A percentile compares a stretch with the other conserved stretches of the same genome.
Conservation (phyloP, 352 stramenopile species). For the Phytopythium cucurbitacearum region DNA sequence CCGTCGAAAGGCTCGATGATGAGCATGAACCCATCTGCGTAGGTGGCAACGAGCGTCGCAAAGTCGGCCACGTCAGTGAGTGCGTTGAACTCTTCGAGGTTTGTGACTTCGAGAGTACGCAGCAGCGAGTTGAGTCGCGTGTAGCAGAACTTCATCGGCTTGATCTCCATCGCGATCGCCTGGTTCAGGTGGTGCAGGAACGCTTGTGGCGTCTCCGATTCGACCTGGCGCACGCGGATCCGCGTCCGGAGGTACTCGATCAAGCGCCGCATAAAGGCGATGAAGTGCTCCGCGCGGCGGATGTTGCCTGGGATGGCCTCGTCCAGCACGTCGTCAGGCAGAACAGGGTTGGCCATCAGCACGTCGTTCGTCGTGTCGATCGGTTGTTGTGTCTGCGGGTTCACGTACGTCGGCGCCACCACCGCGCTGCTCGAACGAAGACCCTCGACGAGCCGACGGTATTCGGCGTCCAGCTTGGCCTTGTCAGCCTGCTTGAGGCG, state of each 20-base stretch:
- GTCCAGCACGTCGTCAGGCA: slow-evolving; percentile 93
- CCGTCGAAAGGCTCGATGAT: slow-evolving; percentile 95
- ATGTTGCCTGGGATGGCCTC: slow-evolving; percentile 98
- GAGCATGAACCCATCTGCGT: slow-evolving; percentile 97
- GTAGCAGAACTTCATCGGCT: slow-evolving; percentile 98
- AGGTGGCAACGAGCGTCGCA: slow-evolving; percentile 95
- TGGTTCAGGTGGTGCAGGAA: slow-evolving; percentile 95
- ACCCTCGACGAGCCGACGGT: slow-evolving; percentile 93
- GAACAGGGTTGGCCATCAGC: slow-evolving; percentile 74
- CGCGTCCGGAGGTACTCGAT: slow-evolving; percentile 91
- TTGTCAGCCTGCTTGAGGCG: slow-evolving; percentile 91
- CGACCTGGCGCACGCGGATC: slow-evolving; percentile 86
- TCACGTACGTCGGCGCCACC: slow-evolving; percentile 43
- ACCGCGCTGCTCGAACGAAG: slow-evolving; percentile 89
- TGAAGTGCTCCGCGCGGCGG: slow-evolving; percentile 96
- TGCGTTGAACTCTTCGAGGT: slow-evolving; percentile 96
- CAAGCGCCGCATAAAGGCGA: slow-evolving; percentile 96
- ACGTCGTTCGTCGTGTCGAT: slow-evolving; percentile 63
- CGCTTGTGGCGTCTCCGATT: slow-evolving; percentile 95
- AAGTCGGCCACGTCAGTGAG: slow-evolving; percentile 97
- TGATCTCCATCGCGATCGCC: slow-evolving; percentile 93
- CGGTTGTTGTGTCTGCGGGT: slow-evolving; percentile 26
- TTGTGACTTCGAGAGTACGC: slow-evolving; percentile 95
- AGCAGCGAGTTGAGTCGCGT: slow-evolving; percentile 96
- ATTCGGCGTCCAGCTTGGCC: slow-evolving; percentile 92